Base-by-base conservation (phyloP, 2,329 filamentous ascomycete species). In the Phialemoniopsis sp. region DNA sequence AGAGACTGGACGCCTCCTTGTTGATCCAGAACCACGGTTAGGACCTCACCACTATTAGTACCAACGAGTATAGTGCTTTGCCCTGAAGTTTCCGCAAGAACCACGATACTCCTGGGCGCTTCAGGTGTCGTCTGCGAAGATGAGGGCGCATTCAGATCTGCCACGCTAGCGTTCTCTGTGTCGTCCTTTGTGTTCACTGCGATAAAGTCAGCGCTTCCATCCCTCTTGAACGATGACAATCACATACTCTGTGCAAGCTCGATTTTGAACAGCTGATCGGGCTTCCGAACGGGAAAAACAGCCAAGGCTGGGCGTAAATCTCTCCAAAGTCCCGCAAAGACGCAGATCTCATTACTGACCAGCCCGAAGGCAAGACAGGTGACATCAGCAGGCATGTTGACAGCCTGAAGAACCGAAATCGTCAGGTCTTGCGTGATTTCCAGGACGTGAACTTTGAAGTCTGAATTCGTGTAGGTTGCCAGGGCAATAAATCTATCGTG, bases 41-140 rank as follows among this genome's bases (percentile, higher is more conserved):
- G 52, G 3, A 79, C 53, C 29, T 74, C 65, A 2, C 77, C 77
- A 40, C 70, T 71, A 38, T 73, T 66, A 18, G 72, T 77, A 8
- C 76, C 76, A 5, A 69, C 50, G 3, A 78, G 37, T 13, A 61
- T 51, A 1, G 56, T 48, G 7, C 50, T 52, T 12, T 53, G 43
- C 38, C 62, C 53, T 3, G 21, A 26, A 10, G 21, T 6, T 6
- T 26, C 21, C 10, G 21, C 10, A 6, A 26, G 10, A 26, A 6
- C 6, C 6, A 26, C 21, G 10, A 26, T 26, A 10, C 21, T 26
- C 10, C 21, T 26, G 21, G 21, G 21, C 21, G 21, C 21, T 26
- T 26, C 21, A 26, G 21, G 21, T 6, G 21, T 10, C n/a, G n/a
- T n/a, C n/a, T n/a, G n/a, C n/a, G n/a, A n/a, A n/a, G n/a, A n/a